Percentiles rank a stretch among this genome's conserved stretches.
These are phyloP conservation scores for Dalechampia spathulata DNA, from an alignment of 441 rosid genomes.

Conservation along the genomic window DNA sequence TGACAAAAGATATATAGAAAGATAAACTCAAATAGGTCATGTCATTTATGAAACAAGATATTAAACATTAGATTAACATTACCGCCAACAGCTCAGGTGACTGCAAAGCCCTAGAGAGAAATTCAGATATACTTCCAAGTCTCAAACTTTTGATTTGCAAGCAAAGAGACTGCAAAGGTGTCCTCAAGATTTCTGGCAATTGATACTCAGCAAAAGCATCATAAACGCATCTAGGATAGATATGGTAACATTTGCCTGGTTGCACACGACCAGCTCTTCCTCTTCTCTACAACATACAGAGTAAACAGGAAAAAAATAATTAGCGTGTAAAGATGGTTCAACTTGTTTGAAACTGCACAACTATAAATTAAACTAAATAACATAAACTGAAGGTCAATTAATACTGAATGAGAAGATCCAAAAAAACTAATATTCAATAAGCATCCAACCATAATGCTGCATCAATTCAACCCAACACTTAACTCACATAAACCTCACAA, in stretches of 20 bases:
- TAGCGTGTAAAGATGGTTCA: not conserved
- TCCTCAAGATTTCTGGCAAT: conserved; percentile 89
- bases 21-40: not conserved
- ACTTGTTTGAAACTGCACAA: not conserved
- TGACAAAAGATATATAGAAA: not conserved
- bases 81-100: conserved; percentile 85
- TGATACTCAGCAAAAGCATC: conserved; percentile 84
- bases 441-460: not conserved
- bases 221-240: conserved; percentile 80
- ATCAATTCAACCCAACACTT: conserved; percentile 1
- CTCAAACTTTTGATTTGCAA: conserved; percentile 84
- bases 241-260: conserved; percentile 86
- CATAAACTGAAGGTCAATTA: not conserved
- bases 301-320: not conserved
- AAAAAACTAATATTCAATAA: too few species aligned
- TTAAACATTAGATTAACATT: conserved; percentile 16
- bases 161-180: conserved; percentile 89
- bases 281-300: conserved; percentile 54
- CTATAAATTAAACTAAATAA: not conserved
- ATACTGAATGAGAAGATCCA: not conserved
- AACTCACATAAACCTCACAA: not conserved
- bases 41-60: conserved; percentile 5
- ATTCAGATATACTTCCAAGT: conserved; percentile 76
- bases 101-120: conserved; percentile 80
- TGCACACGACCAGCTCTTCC: conserved; percentile 96